Percentiles rank a stretch among this genome's conserved stretches.
These are phyloP conservation scores for Stephanodiscus triporus DNA, from an alignment of 108 stramenopile genomes.

Conservation along the genomic window DNA sequence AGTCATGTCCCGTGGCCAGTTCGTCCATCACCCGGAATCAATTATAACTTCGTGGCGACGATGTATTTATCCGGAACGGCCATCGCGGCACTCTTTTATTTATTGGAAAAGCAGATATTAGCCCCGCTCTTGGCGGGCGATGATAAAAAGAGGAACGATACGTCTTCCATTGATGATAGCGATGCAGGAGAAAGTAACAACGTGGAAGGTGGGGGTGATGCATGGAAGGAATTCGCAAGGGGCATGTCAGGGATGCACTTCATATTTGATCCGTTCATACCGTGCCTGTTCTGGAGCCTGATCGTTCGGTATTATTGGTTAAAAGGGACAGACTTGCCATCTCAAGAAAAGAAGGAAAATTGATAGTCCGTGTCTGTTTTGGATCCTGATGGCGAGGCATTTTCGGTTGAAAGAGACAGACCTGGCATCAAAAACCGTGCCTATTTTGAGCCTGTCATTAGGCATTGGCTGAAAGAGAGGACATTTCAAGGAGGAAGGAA, in stretches of 20 bases:
- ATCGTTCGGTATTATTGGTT: conserved; percentile 45
- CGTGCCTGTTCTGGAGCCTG: conserved; percentile 47
- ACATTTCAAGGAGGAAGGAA: too few species aligned
- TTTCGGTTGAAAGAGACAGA: conserved; percentile 43
- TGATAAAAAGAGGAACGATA: not conserved
- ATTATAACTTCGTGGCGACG: conserved; percentile 41
- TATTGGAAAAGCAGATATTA: conserved; percentile 38
- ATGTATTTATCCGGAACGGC: conserved; percentile 37
- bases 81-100: conserved; percentile 31
- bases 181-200: conserved; percentile 3
- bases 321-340: conserved; percentile 22
- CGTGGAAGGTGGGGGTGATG: conserved; percentile 20
- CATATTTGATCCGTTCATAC: conserved; percentile 42
- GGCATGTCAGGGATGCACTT: conserved; percentile 49
- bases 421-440: too few species aligned
- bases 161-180: not conserved
- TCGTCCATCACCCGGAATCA: conserved; percentile 40
- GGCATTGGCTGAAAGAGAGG: too few species aligned
- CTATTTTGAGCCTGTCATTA: too few species aligned
- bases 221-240: conserved; percentile 47
- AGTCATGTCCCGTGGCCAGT: conserved; percentile 42
- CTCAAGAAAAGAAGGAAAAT: conserved; percentile 36
- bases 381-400: conserved; percentile 37
- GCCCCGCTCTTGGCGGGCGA: conserved; percentile 17
- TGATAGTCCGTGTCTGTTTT: conserved; percentile 35